phyloP scores from a whole-genome alignment of 331 rosid genomes.

The Erythrophleum ivorense region DNA sequence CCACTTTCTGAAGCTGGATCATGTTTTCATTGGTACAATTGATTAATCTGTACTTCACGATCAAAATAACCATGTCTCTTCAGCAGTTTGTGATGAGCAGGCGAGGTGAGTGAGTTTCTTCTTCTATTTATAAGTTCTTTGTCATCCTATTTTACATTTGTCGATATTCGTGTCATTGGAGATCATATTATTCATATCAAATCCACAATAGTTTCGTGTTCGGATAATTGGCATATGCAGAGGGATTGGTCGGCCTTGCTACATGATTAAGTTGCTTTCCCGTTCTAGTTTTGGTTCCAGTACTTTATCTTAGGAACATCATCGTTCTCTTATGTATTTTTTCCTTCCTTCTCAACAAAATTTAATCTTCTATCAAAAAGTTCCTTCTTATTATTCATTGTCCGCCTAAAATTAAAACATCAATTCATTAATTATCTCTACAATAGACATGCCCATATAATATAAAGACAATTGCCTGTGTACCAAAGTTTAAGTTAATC shows the following conservation, averaged over 20 bases:
- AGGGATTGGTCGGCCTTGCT: background rate
- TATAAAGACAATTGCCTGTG: too few relatives aligned
- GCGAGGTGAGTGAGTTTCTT: constrained; percentile 43
- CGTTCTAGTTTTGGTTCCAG: background rate
- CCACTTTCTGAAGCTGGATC: constrained; percentile 13
- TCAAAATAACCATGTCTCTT: constrained; percentile 90
- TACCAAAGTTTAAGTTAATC: too few relatives aligned
- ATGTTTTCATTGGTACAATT: constrained; percentile 18
- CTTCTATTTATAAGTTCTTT: constrained; percentile 24
- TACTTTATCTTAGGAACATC: background rate
- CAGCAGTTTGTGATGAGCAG: constrained; percentile 96
- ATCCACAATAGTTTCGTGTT: background rate
- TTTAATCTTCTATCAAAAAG: background rate
- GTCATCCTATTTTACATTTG: background rate
- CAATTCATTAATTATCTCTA: too few relatives aligned
- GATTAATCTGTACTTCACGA: constrained; percentile 79
- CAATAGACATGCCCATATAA: too few relatives aligned
- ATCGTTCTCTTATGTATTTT: background rate
- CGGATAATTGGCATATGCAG: background rate
- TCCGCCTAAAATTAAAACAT: too few relatives aligned
- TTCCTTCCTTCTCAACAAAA: background rate
- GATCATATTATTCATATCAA: constrained; percentile 17
- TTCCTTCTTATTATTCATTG: too few relatives aligned
- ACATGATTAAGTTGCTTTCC: background rate
- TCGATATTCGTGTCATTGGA: constrained; percentile 3